These are phyloP conservation scores for Drosera capensis DNA, from an alignment of 148 eudicot species.

Conservation along the genomic window DNA sequence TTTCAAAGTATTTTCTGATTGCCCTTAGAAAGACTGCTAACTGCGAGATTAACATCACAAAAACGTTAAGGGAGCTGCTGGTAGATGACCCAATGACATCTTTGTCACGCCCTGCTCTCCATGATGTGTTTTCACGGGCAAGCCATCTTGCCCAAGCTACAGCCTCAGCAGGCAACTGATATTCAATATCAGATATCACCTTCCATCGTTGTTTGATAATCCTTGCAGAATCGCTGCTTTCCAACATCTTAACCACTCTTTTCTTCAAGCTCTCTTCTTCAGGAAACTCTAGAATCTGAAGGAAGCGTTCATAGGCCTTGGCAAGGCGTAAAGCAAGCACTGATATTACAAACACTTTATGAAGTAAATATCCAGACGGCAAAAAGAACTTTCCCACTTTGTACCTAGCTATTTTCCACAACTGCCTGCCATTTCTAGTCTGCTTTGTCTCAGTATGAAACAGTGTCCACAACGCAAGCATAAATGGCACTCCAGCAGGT, in stretches of 20 bases:
- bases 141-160: constrained; percentile 59
- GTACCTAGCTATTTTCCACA: constrained; percentile 64
- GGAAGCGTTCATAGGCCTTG: constrained; percentile 37
- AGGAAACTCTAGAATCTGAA: constrained; percentile 50
- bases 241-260: constrained; percentile 24
- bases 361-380: constrained; percentile 23
- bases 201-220: constrained; percentile 34
- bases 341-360: constrained; percentile 30
- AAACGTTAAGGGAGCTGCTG: constrained; percentile 9
- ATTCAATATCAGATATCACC: constrained; percentile 47
- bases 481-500: constrained; percentile 31
- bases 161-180: constrained; percentile 54
- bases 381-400: constrained; percentile 32
- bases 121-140: constrained; percentile 36
- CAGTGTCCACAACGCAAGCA: constrained; percentile 22
- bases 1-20: constrained; percentile 16
- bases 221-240: constrained; percentile 14
- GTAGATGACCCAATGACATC: constrained; percentile 6
- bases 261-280: constrained; percentile 12
- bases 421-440: constrained; percentile 54
- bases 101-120: constrained; percentile 11
- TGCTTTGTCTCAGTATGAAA: constrained; percentile 17
- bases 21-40: constrained; percentile 28
- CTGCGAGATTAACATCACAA: constrained; percentile 19
- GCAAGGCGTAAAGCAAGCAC: constrained; percentile 48